Evolutionary conservation across 2,329 filamentous ascomycete species (phyloP), one percentile per base, ranked within the genome.

Genomic region (Epichloe aotearoae): DNA sequence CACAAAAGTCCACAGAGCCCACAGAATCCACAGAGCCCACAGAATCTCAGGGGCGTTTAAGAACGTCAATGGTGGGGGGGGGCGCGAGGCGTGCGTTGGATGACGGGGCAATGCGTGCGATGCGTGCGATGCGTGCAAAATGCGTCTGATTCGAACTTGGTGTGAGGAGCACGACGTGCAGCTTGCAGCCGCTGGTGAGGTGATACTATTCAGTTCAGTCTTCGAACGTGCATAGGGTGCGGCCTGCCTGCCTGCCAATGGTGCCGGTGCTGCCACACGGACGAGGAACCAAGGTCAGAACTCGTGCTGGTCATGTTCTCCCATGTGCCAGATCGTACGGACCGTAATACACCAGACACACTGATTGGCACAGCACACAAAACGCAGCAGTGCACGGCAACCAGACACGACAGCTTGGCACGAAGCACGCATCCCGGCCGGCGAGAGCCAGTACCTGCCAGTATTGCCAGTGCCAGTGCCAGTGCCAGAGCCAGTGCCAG

Each of bases 101-200:
- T 26, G 41, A 46, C 34, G 42, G 41, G 34, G 45, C 33, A 20
- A 41, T 39, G 46, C 7, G 36, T 41, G 36, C 34, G 20, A 39
- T 47, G 46, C 12, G 23, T 19, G 38, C 42, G 42, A 15, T 44
- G 42, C 42, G 15, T 34, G 42, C 42, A 19, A 46, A 47, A 47
- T 30, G 42, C 42, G 12, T 44, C 17, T 17, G 30, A 8, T 45
- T n/a, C 23, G 33, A 50, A 50, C 33, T 36, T 39, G 50, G 43
- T 40, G 45, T 7, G 46, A 48, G 45, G 45, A 20, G 30, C 47
- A 49, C 42, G 42, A 48, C 43, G n/a, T 52, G 51, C 51, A 47
- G 42, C 42, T 36, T 47, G 30, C 51, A 49, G 47, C 51, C 51
- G 51, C 51, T 44, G 47, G 46, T 42, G 36, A 48, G 46, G 45